Evolutionary conservation across 2,329 filamentous ascomycete genomes (phyloP), one percentile per base, ranked within the genome.

Genomic region (Sporothrix dimorphospora): DNA sequence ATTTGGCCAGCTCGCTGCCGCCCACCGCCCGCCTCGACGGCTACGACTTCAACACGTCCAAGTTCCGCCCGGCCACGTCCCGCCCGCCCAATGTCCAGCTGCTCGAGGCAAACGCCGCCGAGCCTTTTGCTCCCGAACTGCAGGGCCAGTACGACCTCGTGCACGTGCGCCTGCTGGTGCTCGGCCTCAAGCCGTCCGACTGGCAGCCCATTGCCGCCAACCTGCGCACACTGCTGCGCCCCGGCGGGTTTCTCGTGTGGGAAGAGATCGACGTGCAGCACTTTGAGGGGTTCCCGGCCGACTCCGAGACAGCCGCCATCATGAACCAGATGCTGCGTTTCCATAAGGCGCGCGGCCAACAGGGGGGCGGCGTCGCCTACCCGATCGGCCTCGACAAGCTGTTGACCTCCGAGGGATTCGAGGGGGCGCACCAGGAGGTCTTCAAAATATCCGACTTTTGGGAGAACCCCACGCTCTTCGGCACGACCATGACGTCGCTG

Each of bases 231-330:
- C 68, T 74, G 51, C 53, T 74, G 42, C 70, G 67, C 11, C 73
- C 73, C 1, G 73, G 73, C 5, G 73, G 73, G 27, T 71, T 24
- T 51, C 47, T 74, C 4, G 57, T 73, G n/a, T 74, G 73, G 73
- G 72, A 74, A 16, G 73, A 73, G 21, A 27, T 72, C 5, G 55
- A 73, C 16, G 14, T 68, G 7, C 9, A 30, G 16, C 24, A 53
- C 14, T 68, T 70, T 24, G 24, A 4, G 12, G 57, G 38, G 3
- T 63, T 63, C 11, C 59, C 59, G 11, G 59, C 38, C 12, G 59
- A 65, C 12, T 65, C 59, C 9, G 59, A 45, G 59, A n/a, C 27
- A 2, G 59, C 59, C 59, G 38, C 24, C 59, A 45, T 38, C 11
- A 63, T 65, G 38, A 16, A 8, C 4, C 59, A 65, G 59, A 65